Percentiles rank a stretch among this genome's conserved stretches.
phyloP scores from a whole-genome alignment of 1,284 basidiomycete genomes.

The Cutaneotrichosporon spelunceum region DNA sequence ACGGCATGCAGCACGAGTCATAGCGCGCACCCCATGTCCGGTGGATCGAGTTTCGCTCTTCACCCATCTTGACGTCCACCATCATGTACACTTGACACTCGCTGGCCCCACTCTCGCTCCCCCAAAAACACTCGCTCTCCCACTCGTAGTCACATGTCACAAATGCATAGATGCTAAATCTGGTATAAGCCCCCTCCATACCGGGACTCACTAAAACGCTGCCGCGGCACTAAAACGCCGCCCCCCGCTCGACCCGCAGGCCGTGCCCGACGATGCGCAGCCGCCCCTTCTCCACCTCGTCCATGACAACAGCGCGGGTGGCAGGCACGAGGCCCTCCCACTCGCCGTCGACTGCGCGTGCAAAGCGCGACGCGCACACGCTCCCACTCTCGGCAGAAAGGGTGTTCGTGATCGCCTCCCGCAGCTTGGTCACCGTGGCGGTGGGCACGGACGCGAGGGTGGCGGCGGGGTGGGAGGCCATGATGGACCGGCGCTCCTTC shows the following conservation, averaged over 20 bases:
- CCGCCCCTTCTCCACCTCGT: constrained; percentile 4
- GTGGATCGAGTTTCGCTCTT: not conserved
- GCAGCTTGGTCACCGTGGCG: not conserved
- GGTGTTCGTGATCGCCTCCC: constrained; percentile 4
- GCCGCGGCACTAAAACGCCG: too few relatives aligned
- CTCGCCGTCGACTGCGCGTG: constrained; percentile 11
- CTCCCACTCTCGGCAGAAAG: constrained; percentile 3
- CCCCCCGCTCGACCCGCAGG: constrained; percentile 12
- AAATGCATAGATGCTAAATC: not conserved
- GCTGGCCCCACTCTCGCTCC: not conserved
- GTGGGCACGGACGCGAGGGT: not conserved
- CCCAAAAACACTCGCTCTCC: not conserved
- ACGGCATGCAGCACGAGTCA: constrained; percentile 5
- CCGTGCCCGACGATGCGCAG: constrained; percentile 4
- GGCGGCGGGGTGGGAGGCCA: constrained; percentile 1
- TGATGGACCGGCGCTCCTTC: constrained; percentile 15
- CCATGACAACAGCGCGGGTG: constrained; percentile 9
- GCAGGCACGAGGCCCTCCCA: constrained; percentile 13
- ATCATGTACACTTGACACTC: not conserved
- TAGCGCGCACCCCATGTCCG: not conserved
- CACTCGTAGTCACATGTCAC: too few relatives aligned
- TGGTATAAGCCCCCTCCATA: not conserved
- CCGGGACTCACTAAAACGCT: not conserved
- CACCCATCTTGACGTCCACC: too few relatives aligned
- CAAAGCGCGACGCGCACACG: constrained; percentile 14